Conservation (phyloP, 2,329 filamentous ascomycete genomes). For the Colletotrichum sp. region DNA sequence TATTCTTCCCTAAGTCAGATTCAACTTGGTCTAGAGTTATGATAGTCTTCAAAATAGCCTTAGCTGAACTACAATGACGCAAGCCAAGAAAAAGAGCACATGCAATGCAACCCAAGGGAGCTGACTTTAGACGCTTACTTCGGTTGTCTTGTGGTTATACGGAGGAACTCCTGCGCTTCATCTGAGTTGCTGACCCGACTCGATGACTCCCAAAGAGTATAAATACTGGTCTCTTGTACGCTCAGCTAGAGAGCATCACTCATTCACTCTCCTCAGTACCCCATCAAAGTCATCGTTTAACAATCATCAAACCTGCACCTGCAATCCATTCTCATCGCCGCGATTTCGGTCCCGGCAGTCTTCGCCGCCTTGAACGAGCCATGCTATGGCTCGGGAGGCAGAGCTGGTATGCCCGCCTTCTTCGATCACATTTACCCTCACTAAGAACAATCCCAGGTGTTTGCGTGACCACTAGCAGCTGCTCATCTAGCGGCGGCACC, state of each 20-base stretch:
- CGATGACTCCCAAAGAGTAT: background rate
- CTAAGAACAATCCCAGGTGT: slow-evolving; percentile 28
- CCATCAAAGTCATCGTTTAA: background rate
- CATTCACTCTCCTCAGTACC: background rate
- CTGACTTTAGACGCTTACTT: background rate
- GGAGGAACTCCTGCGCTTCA: background rate
- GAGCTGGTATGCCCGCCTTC: slow-evolving; percentile 14
- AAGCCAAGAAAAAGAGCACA: background rate
- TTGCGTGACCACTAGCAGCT: slow-evolving; percentile 40
- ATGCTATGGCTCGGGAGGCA: slow-evolving; percentile 28
- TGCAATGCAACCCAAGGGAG: background rate
- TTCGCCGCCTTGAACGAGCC: slow-evolving; percentile 33
- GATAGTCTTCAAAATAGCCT: background rate
- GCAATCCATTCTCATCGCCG: background rate
- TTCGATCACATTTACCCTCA: background rate
- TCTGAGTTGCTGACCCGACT: background rate
- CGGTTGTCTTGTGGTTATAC: background rate
- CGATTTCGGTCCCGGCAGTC: slow-evolving; percentile 8
- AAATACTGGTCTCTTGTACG: background rate
- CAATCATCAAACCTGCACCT: background rate
- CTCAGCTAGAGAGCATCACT: accelerated
- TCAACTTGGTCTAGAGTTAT: background rate
- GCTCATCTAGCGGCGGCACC: slow-evolving; percentile 39
- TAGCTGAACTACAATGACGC: background rate
- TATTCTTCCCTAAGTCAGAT: background rate